phyloP scores from a whole-genome alignment of 495 filamentous ascomycete species.

The Usnea hakonensis region DNA sequence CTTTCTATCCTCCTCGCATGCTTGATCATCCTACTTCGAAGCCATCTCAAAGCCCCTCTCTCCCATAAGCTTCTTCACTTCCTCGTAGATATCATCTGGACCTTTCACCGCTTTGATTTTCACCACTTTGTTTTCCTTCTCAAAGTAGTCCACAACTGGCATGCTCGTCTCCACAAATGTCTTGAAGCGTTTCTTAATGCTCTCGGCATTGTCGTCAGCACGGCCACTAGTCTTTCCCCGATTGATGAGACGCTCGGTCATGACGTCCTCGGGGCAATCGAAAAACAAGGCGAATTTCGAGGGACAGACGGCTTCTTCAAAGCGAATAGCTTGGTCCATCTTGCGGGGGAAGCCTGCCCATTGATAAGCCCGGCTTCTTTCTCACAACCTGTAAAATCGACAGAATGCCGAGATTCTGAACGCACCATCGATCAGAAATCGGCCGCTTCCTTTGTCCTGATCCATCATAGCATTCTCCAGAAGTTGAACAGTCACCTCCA shows the following conservation, averaged over 20 bases:
- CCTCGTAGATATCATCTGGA: constrained; percentile 67
- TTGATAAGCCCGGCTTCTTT: neutral
- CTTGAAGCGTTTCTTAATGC: constrained; percentile 89
- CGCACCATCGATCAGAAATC: constrained; percentile 76
- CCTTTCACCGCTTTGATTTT: constrained; percentile 58
- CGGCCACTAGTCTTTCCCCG: constrained; percentile 86
- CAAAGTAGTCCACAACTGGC: constrained; percentile 87
- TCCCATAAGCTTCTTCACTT: constrained; percentile 48
- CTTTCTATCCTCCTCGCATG: neutral
- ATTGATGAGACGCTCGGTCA: constrained; percentile 75
- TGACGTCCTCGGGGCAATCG: constrained; percentile 80
- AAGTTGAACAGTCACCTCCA: constrained; percentile 93
- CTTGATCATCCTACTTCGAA: constrained; percentile 7
- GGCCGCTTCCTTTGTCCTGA: constrained; percentile 27
- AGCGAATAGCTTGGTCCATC: constrained; percentile 90
- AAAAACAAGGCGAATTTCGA: constrained; percentile 81
- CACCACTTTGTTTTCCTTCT: constrained; percentile 67
- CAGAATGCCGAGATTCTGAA: neutral
- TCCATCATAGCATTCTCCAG: constrained; percentile 87
- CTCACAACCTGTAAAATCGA: neutral
- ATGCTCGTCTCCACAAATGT: constrained; percentile 92
- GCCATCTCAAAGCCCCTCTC: constrained; percentile 25
- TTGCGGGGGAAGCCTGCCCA: constrained; percentile 77
- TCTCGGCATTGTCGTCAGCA: constrained; percentile 88
- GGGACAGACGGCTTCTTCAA: constrained; percentile 80